Conservation (phyloP, 495 filamentous ascomycete species). For the Hyaloscypha bicolor region DNA sequence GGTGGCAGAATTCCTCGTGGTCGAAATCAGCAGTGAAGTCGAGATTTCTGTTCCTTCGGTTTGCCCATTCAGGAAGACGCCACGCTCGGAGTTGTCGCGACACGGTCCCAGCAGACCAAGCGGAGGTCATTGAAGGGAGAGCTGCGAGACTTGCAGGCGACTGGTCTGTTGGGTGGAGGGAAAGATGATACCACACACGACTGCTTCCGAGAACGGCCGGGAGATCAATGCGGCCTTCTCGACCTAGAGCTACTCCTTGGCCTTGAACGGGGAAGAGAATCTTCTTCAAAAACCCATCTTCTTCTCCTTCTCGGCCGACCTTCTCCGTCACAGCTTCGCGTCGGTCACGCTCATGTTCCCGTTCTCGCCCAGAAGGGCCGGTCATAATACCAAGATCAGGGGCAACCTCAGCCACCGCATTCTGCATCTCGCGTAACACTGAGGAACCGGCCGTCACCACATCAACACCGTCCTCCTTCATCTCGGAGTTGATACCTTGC, state of each 20-base stretch:
- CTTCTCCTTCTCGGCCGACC: conserved; percentile 76
- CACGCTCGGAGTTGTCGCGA: conserved; percentile 91
- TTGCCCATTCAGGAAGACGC: conserved; percentile 95
- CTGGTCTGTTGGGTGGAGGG: conserved; percentile 89
- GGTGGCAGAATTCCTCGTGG: conserved; percentile 81
- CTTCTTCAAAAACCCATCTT: conserved; percentile 78
- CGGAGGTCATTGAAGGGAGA: conserved; percentile 60
- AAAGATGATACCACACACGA: conserved; percentile 94
- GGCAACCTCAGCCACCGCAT: conserved; percentile 75
- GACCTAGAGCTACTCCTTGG: conserved; percentile 73
- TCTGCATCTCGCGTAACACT: conserved; percentile 81
- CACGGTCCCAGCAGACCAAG: conserved; percentile 90
- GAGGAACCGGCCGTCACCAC: conserved; percentile 70
- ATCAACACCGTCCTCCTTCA: conserved; percentile 90
- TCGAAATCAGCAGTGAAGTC: conserved; percentile 98
- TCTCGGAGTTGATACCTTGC: conserved; percentile 92
- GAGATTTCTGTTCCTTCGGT: conserved; percentile 86
- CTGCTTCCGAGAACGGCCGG: conserved; percentile 70
- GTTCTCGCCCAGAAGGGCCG: conserved; percentile 65
- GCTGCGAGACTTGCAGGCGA: conserved; percentile 68
- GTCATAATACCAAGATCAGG: conserved; percentile 78
- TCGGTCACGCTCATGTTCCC: conserved; percentile 77
- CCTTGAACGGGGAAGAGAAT: conserved; percentile 80
- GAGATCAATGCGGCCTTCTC: conserved; percentile 76
- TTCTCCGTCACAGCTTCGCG: conserved; percentile 84